Percentiles rank a stretch among this genome's conserved stretches.
Conservation (phyloP, 2,329 filamentous ascomycete species). For the Falciphora oryzae region DNA sequence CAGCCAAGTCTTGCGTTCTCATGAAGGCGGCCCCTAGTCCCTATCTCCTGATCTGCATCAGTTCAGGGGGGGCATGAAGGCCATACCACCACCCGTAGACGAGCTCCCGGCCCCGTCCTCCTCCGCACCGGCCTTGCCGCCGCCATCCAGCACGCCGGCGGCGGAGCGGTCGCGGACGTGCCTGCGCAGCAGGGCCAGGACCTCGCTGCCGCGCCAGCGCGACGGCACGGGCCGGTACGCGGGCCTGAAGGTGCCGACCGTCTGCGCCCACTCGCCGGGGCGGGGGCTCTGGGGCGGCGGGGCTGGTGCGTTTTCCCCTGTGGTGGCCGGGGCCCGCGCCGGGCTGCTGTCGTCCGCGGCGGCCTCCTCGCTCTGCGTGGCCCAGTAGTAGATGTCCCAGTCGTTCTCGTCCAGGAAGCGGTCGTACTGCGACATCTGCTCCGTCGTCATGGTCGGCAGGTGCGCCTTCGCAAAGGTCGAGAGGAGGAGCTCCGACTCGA, state of each 20-base stretch:
- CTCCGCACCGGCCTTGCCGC: slow-evolving; percentile 24
- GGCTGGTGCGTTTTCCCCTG: slow-evolving; percentile 19
- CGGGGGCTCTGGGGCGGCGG: slow-evolving; percentile 25
- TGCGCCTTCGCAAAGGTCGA: slow-evolving; percentile 87
- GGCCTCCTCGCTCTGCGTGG: slow-evolving; percentile 65
- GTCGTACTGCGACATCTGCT: slow-evolving; percentile 80
- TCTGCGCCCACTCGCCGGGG: slow-evolving; percentile 92
- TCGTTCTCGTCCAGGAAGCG: slow-evolving; percentile 96
- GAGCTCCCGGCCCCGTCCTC: slow-evolving; percentile 25
- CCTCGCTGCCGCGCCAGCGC: slow-evolving; percentile 79
- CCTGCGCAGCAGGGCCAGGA: slow-evolving; percentile 67
- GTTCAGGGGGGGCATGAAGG: slow-evolving; percentile 48
- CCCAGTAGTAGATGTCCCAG: slow-evolving; percentile 99
- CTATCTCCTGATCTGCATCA: not conserved
- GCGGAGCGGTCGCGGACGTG: slow-evolving; percentile 73
- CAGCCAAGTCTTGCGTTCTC: too few species aligned
- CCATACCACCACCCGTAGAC: slow-evolving; percentile 44
- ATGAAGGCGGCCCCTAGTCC: too few species aligned
- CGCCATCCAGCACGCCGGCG: slow-evolving; percentile 40
- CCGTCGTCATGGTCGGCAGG: slow-evolving; percentile 65
- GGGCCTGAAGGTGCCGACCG: slow-evolving; percentile 87
- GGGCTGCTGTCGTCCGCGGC: slow-evolving; percentile 21
- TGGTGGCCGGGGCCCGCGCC: not conserved
- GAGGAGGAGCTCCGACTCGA: slow-evolving; percentile 92
- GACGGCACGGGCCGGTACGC: slow-evolving; percentile 85